Base-by-base conservation (phyloP, 2,329 filamentous ascomycete genomes). In the Calonectria fujianensis region DNA sequence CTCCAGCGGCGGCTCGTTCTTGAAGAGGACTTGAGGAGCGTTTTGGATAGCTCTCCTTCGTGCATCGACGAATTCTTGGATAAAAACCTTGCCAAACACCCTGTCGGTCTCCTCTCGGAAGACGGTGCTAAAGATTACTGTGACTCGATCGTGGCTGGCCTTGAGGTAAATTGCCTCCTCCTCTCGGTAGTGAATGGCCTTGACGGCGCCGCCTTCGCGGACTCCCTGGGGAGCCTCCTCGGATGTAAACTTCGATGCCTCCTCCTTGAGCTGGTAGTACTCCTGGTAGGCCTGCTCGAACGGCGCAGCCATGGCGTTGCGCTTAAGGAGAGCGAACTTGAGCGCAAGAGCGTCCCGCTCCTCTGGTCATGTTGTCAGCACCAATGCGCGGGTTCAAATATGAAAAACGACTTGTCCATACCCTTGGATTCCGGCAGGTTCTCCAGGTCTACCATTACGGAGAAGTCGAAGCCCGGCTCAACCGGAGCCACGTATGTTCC, bases 151-250 rank as follows among this genome's bases (percentile, higher is more conserved):
- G 87, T 97, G 94, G 85, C 95, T 97, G 76, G 97, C 96, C 88
- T 99, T 98, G 88, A 99, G 94, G 86, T 98, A 99, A 83, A 99
- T 98, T 68, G 97, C 96, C 86, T 99, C 97, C 88, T 98, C 96
- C 83, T 99, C 97, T 72, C 97, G 94, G 88, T 99, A 99, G 86
- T 98, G 96, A 81, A 99, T 98, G 3, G 96, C 93, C 91, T 97
- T 98, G 74, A 98, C 94, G 80, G 97, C 93, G 72, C 96, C 96
- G 66, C 97, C 96, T 86, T 98, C 97, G 78, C 90, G 89, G 37
- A 98, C 90, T 76, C 96, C 96, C 84, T 98, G 95, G 0, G 97
- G 97, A 69, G 97, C 97, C 76, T 96, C 94, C 86, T 99, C 97
- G 3, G 95, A 95, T 48, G 95, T 98, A 84, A 97, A 98, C 83